phyloP scores from a whole-genome alignment of 768 basidiomycete species.

The Mycena vulgaris region DNA sequence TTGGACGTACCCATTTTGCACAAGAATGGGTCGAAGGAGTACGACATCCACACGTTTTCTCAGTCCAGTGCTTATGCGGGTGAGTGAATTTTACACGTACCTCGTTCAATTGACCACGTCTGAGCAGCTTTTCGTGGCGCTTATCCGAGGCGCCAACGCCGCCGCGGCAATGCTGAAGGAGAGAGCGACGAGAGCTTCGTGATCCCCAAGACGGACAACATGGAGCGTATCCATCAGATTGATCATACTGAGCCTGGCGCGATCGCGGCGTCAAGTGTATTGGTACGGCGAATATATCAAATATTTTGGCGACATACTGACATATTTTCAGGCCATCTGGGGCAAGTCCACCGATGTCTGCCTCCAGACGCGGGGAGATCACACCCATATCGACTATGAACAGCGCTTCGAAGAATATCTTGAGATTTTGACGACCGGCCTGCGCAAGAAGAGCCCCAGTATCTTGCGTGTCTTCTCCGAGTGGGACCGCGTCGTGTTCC shows the following conservation, averaged over 20 bases:
- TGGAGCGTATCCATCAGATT: no score
- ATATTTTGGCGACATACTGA: no score
- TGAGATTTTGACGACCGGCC: not conserved
- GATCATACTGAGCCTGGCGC: no score
- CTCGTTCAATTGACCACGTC: not conserved
- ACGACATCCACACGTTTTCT: not conserved
- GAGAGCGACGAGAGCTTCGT: no score
- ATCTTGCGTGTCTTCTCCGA: slow-evolving; percentile 5
- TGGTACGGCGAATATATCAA: no score
- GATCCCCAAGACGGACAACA: no score
- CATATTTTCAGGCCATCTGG: no score
- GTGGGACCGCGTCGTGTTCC: slow-evolving; percentile 1
- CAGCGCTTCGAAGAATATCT: not conserved
- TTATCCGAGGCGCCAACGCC: not conserved
- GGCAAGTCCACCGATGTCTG: no score
- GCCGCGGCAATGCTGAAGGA: no score
- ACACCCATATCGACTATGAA: not conserved
- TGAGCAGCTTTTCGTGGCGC: not conserved
- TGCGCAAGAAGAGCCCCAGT: slow-evolving; percentile 1
- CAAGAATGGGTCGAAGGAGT: not conserved
- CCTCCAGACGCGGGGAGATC: not conserved
- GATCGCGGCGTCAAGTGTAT: no score
- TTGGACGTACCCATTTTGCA: not conserved
- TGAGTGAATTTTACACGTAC: not conserved
- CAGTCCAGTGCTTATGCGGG: not conserved